A percentile compares a stretch with the other conserved stretches of the same genome.
Conservation (phyloP, 495 filamentous ascomycete species). For the Penicillium tannophilum region DNA sequence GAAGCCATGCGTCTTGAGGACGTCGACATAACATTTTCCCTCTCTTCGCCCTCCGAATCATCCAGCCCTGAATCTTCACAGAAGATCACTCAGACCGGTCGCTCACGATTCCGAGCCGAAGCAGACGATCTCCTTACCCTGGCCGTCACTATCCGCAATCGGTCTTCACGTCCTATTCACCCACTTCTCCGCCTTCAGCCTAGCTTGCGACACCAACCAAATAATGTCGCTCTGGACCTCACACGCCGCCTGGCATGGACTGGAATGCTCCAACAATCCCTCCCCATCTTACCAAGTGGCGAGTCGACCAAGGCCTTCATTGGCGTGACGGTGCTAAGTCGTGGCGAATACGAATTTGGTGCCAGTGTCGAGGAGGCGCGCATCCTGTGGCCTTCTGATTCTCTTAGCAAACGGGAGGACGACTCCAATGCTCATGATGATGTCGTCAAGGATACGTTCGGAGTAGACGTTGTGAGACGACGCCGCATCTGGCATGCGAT, state of each 20-base stretch:
- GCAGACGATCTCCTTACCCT: conserved; percentile 75
- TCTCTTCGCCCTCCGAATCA: conserved; percentile 28
- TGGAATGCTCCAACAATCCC: conserved; percentile 74
- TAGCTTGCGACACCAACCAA: conserved; percentile 69
- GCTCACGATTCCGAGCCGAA: conserved; percentile 56
- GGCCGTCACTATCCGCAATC: conserved; percentile 68
- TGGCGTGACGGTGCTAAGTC: conserved; percentile 70
- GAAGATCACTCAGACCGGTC: conserved; percentile 43
- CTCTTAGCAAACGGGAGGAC: conserved; percentile 16
- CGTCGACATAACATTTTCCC: conserved; percentile 67
- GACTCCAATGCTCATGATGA: conserved; percentile 34
- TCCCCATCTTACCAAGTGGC: conserved; percentile 61
- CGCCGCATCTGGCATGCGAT: conserved; percentile 74
- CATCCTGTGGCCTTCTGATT: conserved; percentile 29
- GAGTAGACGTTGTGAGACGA: conserved; percentile 60
- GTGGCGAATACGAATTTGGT: conserved; percentile 80
- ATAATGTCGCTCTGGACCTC: conserved; percentile 76
- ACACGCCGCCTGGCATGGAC: conserved; percentile 83
- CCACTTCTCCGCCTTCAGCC: conserved; percentile 79
- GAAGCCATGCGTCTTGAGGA: conserved; percentile 83
- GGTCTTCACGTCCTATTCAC: conserved; percentile 65
- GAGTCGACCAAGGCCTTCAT: conserved; percentile 57
- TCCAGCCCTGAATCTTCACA: conserved; percentile 14
- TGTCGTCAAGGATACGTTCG: conserved; percentile 53
- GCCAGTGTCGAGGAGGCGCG: conserved; percentile 80